Base-by-base conservation (phyloP, 202 grass and related monocot genomes). In the Zizania palustris region DNA sequence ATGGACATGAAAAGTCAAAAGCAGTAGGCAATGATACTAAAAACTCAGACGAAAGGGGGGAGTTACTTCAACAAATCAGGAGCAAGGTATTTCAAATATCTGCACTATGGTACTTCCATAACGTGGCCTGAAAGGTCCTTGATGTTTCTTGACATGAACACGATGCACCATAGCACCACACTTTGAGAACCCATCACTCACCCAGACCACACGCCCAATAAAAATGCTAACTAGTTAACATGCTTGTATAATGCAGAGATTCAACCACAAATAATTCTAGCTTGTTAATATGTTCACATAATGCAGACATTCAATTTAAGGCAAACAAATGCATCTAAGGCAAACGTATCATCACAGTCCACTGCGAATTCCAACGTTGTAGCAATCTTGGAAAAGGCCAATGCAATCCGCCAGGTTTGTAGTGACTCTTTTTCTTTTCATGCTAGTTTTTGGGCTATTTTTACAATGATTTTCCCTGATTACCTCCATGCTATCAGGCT, bases 241-340 rank as follows among this genome's bases (percentile, higher is more conserved):
- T 55, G 3, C 51, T 55, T 0, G 51, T 55, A 51, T 55, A 9
- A 19, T 55, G 16, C n/a, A 20, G 18, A 20, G 5, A 20, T 20
- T 55, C 51, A 55, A 19, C 51, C 19, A 53, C 50, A 55, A 55
- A 20, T 55, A 55, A 55, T 19, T 55, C 1, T 55, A 55, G 51
- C 16, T 71, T 80, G 13, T 66, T 46, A 72, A 60, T 69, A 69
- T 86, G 49, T 76, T 89, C 63, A 9, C 76, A 57, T 82, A 69
- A 46, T 90, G 72, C 87, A 99, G 96, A 85, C 89, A 71, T 99
- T 99, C 81, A 99, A 96, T 82, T 91, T 99, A 76, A 92, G 87
- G 56, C 83, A 78, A 33, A 87, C 83, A 63, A 80, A 82, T 61
- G 79, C 65, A 88, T 80, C 92, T 28, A 92, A 88, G 83, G 68